Evolutionary conservation across 331 rosid species (phyloP).

Genomic region (Phaseolus coccineus): DNA sequence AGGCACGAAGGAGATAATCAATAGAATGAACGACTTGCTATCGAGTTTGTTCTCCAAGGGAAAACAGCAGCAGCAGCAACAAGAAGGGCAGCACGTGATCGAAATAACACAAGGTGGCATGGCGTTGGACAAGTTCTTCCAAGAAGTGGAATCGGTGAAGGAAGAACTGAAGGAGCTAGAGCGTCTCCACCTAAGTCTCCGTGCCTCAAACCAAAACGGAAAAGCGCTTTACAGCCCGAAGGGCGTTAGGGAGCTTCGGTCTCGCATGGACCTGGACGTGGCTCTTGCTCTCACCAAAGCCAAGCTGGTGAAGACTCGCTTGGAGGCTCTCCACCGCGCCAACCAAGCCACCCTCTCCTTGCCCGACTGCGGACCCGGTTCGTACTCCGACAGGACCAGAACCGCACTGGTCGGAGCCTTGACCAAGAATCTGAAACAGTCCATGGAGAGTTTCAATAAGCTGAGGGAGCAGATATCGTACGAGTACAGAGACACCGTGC

Average conservation of each 20-base stretch:
- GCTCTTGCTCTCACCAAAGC: conserved; percentile 77
- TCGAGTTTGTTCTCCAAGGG: neutral
- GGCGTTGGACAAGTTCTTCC: conserved; percentile 72
- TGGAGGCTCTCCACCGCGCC: conserved; percentile 84
- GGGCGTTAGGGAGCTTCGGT: conserved; percentile 79
- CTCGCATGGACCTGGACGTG: conserved; percentile 87
- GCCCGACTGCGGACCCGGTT: conserved; percentile 79
- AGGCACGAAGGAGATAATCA: neutral
- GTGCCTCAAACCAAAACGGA: conserved; percentile 67
- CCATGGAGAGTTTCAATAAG: conserved; percentile 78
- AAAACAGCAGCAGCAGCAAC: neutral
- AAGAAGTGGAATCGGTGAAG: conserved; percentile 74
- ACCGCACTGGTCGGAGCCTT: conserved; percentile 74
- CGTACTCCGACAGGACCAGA: conserved; percentile 81
- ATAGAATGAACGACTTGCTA: conserved; percentile 67
- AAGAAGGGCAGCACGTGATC: conserved; percentile 50
- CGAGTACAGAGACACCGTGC: conserved; percentile 78
- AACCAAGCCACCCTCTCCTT: conserved; percentile 64
- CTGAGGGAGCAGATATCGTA: conserved; percentile 73
- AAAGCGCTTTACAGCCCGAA: conserved; percentile 76
- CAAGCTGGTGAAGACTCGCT: conserved; percentile 65
- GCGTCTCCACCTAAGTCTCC: conserved; percentile 55
- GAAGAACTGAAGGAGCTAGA: conserved; percentile 76
- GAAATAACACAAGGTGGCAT: conserved; percentile 45
- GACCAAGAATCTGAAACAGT: conserved; percentile 75